Percentiles rank a stretch among this genome's conserved stretches.
These are phyloP conservation scores for Colletotrichum tofieldiae DNA, from an alignment of 2,329 filamentous ascomycete genomes.

Conservation along the genomic window DNA sequence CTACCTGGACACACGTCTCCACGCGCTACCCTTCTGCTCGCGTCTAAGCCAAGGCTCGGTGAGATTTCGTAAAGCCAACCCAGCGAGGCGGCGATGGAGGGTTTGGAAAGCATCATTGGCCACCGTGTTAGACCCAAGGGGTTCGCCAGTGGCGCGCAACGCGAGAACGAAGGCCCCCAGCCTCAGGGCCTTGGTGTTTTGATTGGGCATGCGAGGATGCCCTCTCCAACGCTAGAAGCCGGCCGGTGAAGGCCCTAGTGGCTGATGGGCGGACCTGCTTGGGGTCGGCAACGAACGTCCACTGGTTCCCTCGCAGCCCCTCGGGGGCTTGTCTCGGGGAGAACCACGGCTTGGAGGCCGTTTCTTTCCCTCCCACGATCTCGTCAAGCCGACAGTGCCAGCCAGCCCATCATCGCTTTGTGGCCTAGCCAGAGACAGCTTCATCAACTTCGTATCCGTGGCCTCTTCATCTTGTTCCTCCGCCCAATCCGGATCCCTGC, in stretches of 20 bases:
- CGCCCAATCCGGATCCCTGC: neutral
- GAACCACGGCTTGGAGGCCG: constrained; percentile 2
- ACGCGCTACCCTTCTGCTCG: neutral
- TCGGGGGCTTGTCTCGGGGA: constrained; percentile 26
- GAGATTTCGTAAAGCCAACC: constrained; percentile 8
- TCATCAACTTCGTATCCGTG: neutral
- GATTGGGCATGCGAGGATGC: constrained; percentile 26
- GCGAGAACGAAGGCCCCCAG: constrained; percentile 13
- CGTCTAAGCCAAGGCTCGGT: constrained; percentile 15
- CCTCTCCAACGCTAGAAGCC: constrained; percentile 33
- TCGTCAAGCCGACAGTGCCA: neutral
- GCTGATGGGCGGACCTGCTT: neutral
- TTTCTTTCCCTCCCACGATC: neutral
- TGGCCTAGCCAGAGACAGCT: neutral
- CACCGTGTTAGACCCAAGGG: neutral
- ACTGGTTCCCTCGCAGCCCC: constrained; percentile 12
- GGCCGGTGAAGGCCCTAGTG: constrained; percentile 8
- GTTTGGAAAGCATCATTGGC: constrained; percentile 10
- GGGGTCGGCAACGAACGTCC: constrained; percentile 25
- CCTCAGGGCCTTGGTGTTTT: constrained; percentile 19
- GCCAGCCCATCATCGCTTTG: constrained; percentile 8
- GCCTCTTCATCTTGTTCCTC: neutral
- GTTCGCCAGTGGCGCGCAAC: constrained; percentile 25
- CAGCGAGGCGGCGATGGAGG: neutral
- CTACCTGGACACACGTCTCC: neutral